Evolutionary conservation across 1,284 basidiomycete genomes (phyloP), one percentile per base, ranked within the genome.

Genomic region (Naganishia sp.): DNA sequence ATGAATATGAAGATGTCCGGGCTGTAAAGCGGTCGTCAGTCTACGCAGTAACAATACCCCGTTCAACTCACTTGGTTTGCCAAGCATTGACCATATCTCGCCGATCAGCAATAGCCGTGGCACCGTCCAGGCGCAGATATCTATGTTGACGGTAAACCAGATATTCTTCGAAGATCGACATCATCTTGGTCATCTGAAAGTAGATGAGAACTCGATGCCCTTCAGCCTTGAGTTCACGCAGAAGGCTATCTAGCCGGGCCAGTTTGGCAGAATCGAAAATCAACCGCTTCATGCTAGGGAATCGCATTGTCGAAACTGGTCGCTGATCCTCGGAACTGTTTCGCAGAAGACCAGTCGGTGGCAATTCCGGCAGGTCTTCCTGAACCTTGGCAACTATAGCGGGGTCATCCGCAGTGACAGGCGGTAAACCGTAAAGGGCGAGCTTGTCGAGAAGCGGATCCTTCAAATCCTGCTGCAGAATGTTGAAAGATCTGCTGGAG

Each of bases 171-270:
- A 99, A 95, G 68, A 99, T 83, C 77, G 99, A 95, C 87, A 99
- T 98, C 96, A 99, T 99, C 70, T 89, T 87, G 28, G 96, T 99
- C 96, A 99, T 99, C 81, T 99, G 96, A 88, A 98, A 99, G 82
- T 99, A 99, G 60, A 99, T 86, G 72, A 99, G 82, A 25, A 97
- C 94, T 55, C 94, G 88, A 80, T 99, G 96, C 65, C 94, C 94
- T 11, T 88, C 90, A 42, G 87, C 85, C 81, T 98, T 99, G 69
- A 99, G 86, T 75, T 97, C 91, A 69, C 93, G 90, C 11, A 99
- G 83, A 36, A 99, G 83, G 25, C 84, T 77, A 78, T 99, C 96
- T 55, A 99, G 84, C 55, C 91, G 87, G 45, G 94, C 92, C 46
- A 99, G 86, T 81, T 99, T 99, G 65, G 90, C 93, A 28, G 96